These are phyloP conservation scores for Pseudogymnoascus sp. DNA, from an alignment of 2,329 filamentous ascomycete species.

Conservation along the genomic window DNA sequence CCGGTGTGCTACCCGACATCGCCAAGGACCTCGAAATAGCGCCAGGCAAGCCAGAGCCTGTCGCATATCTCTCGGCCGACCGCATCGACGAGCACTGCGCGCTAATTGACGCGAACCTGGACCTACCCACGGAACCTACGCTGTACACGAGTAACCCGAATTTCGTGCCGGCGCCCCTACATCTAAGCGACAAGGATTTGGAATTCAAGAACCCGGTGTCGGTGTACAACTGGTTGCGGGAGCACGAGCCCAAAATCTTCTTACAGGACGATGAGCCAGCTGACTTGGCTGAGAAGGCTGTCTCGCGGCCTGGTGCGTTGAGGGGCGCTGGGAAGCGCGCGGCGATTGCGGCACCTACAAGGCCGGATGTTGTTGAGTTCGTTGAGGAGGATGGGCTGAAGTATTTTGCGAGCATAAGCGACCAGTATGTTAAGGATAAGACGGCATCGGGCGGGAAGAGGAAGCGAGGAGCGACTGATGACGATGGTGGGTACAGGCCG, in stretches of 20 bases:
- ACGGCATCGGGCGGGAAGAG: conserved; percentile 38
- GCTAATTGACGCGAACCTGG: conserved; percentile 40
- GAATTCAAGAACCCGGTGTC: conserved; percentile 74
- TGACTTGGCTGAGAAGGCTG: conserved; percentile 33
- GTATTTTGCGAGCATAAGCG: conserved; percentile 24
- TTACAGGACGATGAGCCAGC: conserved; percentile 47
- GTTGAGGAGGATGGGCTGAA: conserved; percentile 30
- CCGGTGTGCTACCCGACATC: conserved; percentile 26
- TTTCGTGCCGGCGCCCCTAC: conserved; percentile 32
- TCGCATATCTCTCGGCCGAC: conserved; percentile 58
- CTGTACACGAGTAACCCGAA: conserved; percentile 19
- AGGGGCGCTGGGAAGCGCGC: conserved; percentile 29
- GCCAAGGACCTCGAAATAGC: conserved; percentile 32
- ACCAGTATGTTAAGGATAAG: conserved; percentile 12
- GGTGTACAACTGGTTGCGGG: conserved; percentile 90
- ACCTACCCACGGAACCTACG: conserved; percentile 26
- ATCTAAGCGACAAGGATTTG: conserved; percentile 40
- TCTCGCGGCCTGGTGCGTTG: conserved; percentile 29
- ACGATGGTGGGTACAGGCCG: conserved; percentile 51
- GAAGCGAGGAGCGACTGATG: conserved; percentile 41
- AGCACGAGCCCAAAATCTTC: conserved; percentile 77
- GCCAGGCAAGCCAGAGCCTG: conserved; percentile 45
- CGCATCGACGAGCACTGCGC: conserved; percentile 69
- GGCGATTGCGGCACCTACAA: conserved; percentile 26
- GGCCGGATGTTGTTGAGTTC: conserved; percentile 27